phyloP scores from a whole-genome alignment of 495 filamentous ascomycete genomes.

The Trichocladium antarcticum region DNA sequence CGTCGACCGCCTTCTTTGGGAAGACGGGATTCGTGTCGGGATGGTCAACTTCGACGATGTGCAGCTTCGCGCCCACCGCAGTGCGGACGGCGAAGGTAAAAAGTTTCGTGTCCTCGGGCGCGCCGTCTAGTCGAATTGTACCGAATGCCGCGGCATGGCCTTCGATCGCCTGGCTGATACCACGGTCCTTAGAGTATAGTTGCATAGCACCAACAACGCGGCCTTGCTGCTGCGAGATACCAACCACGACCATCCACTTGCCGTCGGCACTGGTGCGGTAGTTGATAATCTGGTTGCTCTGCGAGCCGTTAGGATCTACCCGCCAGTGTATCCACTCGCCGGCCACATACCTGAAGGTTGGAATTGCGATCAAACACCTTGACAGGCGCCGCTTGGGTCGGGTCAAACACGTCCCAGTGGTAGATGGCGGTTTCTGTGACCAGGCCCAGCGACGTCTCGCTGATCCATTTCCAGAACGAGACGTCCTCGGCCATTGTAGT shows the following conservation, averaged over 20 bases:
- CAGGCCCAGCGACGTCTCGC: constrained; percentile 70
- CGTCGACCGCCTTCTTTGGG: constrained; percentile 88
- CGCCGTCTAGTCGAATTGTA: constrained; percentile 75
- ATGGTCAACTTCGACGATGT: constrained; percentile 96
- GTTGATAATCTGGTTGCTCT: constrained; percentile 98
- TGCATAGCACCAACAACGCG: constrained; percentile 94
- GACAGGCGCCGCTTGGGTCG: constrained; percentile 60
- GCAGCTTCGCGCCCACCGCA: constrained; percentile 81
- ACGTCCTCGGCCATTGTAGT: constrained; percentile 94
- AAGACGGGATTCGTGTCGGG: constrained; percentile 76
- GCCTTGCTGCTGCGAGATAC: constrained; percentile 85
- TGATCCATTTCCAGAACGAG: constrained; percentile 98
- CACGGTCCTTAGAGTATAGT: constrained; percentile 87
- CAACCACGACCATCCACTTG: constrained; percentile 97
- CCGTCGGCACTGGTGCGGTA: constrained; percentile 92
- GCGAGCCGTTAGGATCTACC: constrained; percentile 6
- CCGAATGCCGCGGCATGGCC: constrained; percentile 95
- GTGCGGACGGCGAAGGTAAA: constrained; percentile 94
- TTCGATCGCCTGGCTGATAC: constrained; percentile 95
- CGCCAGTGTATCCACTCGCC: too few relatives aligned
- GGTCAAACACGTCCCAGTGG: constrained; percentile 93
- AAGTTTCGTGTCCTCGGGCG: constrained; percentile 80
- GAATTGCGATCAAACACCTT: constrained; percentile 88
- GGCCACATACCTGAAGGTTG: constrained; percentile 63
- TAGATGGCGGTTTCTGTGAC: constrained; percentile 84